Evolutionary conservation across 179 eudicot genomes (phyloP).

Genomic region (Heliamphora pulchella): DNA sequence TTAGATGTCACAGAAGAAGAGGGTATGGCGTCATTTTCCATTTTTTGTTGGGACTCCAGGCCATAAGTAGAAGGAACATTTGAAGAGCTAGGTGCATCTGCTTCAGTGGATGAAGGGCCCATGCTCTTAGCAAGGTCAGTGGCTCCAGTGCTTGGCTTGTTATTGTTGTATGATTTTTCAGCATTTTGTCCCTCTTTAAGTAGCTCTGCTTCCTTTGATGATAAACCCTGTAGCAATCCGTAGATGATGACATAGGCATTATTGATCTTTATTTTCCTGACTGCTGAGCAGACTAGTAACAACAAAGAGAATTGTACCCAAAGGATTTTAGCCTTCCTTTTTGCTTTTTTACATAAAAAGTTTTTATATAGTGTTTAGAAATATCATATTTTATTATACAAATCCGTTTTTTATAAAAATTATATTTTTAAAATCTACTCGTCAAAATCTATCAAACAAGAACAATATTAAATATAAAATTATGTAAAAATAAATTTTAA

Average conservation of each 20-base stretch:
- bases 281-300: neutral
- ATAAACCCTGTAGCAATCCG: constrained; percentile 41
- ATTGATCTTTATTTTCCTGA: neutral
- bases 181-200: constrained; percentile 46
- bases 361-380: too few relatives aligned
- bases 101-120: constrained; percentile 34
- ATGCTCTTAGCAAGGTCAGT: constrained; percentile 35
- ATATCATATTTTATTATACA: too few relatives aligned
- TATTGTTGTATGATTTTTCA: constrained; percentile 40
- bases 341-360: too few relatives aligned
- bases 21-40: constrained; percentile 38
- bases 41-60: constrained; percentile 43
- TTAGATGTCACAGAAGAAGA: constrained; percentile 45
- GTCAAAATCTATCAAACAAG: too few relatives aligned
- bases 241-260: neutral
- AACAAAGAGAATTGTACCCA: neutral
- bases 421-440: too few relatives aligned
- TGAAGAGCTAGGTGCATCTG: constrained; percentile 41
- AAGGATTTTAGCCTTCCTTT: too few relatives aligned
- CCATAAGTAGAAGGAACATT: constrained; percentile 34
- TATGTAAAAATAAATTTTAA: too few relatives aligned
- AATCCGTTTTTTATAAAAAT: too few relatives aligned
- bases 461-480: too few relatives aligned
- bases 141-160: constrained; percentile 44
- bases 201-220: constrained; percentile 64